Conservation (phyloP, 106 monocot species). For the Apostasia shenzhenica region DNA sequence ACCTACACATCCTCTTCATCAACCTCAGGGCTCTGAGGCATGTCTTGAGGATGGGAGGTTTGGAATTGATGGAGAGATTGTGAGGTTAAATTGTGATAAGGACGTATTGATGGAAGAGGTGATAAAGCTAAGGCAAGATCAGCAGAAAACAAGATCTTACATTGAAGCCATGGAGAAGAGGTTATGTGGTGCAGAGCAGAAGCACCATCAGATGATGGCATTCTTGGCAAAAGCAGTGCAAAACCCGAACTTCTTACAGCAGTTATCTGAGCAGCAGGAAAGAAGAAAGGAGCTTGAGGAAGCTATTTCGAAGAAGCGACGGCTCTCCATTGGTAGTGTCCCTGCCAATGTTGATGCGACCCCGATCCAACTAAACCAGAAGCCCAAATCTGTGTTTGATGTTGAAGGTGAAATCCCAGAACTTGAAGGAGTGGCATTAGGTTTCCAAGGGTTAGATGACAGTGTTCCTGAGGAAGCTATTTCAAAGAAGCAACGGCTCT, state of each 20-base stretch:
- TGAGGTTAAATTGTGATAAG: slow-evolving; percentile 63
- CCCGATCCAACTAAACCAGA: background rate
- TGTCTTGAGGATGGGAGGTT: slow-evolving; percentile 64
- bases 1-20: slow-evolving; percentile 13
- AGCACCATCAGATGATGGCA: slow-evolving; percentile 72
- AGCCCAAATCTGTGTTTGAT: background rate
- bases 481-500: no score
- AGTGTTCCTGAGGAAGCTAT: no score
- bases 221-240: slow-evolving; percentile 69
- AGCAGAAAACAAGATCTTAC: slow-evolving; percentile 51
- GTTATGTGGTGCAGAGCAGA: slow-evolving; percentile 61
- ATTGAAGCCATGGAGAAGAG: slow-evolving; percentile 50
- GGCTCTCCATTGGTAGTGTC: slow-evolving; percentile 11
- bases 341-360: background rate
- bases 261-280: slow-evolving; percentile 38
- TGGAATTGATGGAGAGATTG: slow-evolving; percentile 56
- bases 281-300: slow-evolving; percentile 38
- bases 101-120: slow-evolving; percentile 65
- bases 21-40: slow-evolving; percentile 26
- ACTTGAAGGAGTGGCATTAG: background rate
- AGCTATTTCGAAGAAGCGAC: slow-evolving; percentile 32
- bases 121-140: slow-evolving; percentile 75
- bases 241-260: slow-evolving; percentile 60
- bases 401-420: no score
- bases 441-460: background rate